Evolutionary conservation across 1,284 basidiomycete species (phyloP).

Genomic region (Rhodotorula sp.): DNA sequence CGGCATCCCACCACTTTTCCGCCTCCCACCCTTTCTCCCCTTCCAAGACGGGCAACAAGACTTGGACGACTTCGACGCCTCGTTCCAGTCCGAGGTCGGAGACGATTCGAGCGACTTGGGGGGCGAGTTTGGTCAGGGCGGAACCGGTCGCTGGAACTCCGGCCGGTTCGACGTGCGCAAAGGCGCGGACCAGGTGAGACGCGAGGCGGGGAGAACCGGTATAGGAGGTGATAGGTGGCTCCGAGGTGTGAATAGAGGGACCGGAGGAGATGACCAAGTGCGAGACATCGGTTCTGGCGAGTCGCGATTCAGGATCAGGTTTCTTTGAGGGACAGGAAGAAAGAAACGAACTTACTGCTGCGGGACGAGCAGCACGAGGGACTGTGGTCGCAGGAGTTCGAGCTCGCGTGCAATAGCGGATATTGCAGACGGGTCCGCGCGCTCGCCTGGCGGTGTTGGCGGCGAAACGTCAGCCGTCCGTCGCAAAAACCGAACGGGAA

Average conservation of each 20-base stretch:
- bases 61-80: conserved; percentile 7
- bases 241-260: background rate
- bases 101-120: background rate
- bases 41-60: conserved; percentile 15
- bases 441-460: background rate
- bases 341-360: background rate
- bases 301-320: no score
- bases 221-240: background rate
- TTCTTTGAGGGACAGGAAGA: background rate
- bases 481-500: background rate
- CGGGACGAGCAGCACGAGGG: conserved; percentile 20
- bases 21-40: background rate
- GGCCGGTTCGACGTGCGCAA: conserved; percentile 5
- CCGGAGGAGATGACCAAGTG: conserved; percentile 21
- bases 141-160: conserved; percentile 14
- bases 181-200: conserved; percentile 9
- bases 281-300: background rate
- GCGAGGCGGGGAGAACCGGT: background rate
- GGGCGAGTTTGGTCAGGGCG: conserved; percentile 1
- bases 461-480: background rate
- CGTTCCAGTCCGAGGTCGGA: background rate
- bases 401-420: conserved; percentile 15
- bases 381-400: conserved; percentile 16
- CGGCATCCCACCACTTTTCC: conserved; percentile 23
- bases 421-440: background rate